Percentiles rank a stretch among this genome's conserved stretches.
phyloP scores from a whole-genome alignment of 148 eudicot genomes.

The Rhododendron ovatum region DNA sequence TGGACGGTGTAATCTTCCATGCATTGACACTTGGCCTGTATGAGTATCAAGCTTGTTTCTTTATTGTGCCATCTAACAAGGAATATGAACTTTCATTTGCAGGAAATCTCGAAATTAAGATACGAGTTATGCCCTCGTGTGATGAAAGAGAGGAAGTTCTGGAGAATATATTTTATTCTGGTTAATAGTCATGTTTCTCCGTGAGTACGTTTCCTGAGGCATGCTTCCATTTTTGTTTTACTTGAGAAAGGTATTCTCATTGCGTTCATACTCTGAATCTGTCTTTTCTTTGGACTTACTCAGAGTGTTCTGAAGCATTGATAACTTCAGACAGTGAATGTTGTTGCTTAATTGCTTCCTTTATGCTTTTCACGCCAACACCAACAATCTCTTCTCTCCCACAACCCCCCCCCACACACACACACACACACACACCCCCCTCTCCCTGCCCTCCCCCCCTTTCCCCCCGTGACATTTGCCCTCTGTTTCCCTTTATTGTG shows the following conservation, averaged over 20 bases:
- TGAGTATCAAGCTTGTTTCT: background rate
- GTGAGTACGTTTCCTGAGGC: conserved; percentile 50
- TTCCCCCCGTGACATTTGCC: background rate
- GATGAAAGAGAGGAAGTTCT: conserved; percentile 93
- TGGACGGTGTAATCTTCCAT: background rate
- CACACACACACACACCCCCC: too few relatives aligned
- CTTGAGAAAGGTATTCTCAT: background rate
- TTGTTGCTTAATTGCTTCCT: background rate
- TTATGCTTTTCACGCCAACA: background rate
- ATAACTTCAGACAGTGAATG: background rate
- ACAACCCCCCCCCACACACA: too few relatives aligned
- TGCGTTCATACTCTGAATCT: background rate
- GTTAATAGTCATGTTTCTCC: conserved; percentile 78
- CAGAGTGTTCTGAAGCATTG: background rate
- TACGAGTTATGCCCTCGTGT: conserved; percentile 87
- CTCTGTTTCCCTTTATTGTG: background rate
- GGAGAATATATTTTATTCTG: conserved; percentile 90
- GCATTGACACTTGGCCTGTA: background rate
- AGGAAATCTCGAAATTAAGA: conserved; percentile 92
- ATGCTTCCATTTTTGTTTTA: background rate
- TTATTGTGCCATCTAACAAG: background rate
- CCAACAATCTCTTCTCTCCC: too few relatives aligned
- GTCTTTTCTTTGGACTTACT: background rate
- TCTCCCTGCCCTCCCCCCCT: too few relatives aligned
- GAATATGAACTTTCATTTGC: conserved; percentile 30